phyloP scores from a whole-genome alignment of 495 filamentous ascomycete genomes.

The Penicillium arizonense region DNA sequence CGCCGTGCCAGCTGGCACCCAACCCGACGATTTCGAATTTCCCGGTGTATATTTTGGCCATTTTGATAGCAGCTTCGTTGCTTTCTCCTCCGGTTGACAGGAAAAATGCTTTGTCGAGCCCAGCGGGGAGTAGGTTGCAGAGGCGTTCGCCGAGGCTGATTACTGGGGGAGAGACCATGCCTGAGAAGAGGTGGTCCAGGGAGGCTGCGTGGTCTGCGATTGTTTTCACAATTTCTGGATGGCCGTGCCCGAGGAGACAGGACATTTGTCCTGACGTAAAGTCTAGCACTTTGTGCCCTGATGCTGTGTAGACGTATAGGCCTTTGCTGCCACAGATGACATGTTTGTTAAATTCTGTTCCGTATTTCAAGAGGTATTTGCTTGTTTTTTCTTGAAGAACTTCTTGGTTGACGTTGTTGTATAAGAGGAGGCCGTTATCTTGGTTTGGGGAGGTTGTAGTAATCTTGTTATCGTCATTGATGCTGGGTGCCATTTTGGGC shows the following conservation, averaged over 20 bases:
- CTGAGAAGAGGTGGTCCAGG: slow-evolving; percentile 50
- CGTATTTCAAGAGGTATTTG: slow-evolving; percentile 10
- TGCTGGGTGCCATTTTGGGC: slow-evolving; percentile 29
- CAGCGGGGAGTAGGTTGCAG: slow-evolving; percentile 34
- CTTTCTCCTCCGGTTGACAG: slow-evolving; percentile 48
- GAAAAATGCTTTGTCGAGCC: slow-evolving; percentile 49
- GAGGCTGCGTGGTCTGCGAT: slow-evolving; percentile 37
- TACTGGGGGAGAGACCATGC: slow-evolving; percentile 50
- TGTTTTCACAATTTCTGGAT: slow-evolving; percentile 48
- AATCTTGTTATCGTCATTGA: slow-evolving; percentile 5
- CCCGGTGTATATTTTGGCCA: slow-evolving; percentile 53
- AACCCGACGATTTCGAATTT: slow-evolving; percentile 53
- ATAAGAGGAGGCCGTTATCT: slow-evolving; percentile 5
- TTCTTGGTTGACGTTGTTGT: neutral
- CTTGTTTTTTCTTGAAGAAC: slow-evolving; percentile 4
- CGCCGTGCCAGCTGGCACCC: slow-evolving; percentile 47
- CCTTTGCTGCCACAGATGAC: slow-evolving; percentile 24
- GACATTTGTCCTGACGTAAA: slow-evolving; percentile 54
- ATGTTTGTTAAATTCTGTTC: slow-evolving; percentile 15
- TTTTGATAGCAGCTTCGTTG: slow-evolving; percentile 49
- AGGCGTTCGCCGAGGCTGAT: slow-evolving; percentile 39
- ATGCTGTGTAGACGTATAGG: slow-evolving; percentile 19
- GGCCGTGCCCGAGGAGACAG: slow-evolving; percentile 48
- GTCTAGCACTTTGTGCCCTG: slow-evolving; percentile 38
- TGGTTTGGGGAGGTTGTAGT: neutral